A percentile compares a stretch with the other conserved stretches of the same genome.
Conservation (phyloP, 2,329 filamentous ascomycete genomes). For the Colletotrichum graminicola region DNA sequence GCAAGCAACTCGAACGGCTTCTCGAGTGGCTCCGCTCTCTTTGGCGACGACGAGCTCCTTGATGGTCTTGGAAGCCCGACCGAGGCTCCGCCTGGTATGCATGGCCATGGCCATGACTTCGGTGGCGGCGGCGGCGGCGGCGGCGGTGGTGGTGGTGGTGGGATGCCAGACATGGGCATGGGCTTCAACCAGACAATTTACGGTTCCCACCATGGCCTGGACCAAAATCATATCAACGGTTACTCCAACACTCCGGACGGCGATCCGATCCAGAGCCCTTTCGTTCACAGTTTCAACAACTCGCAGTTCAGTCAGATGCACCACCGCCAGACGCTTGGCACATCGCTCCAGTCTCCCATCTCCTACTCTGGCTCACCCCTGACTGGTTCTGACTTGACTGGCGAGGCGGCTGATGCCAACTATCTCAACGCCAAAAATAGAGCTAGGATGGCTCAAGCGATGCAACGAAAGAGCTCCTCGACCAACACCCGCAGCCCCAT, state of each 20-base stretch:
- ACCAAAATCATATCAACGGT: constrained; percentile 78
- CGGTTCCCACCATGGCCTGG: constrained; percentile 69
- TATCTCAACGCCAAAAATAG: constrained; percentile 71
- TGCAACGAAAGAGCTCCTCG: constrained; percentile 82
- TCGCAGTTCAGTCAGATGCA: constrained; percentile 80
- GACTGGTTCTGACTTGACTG: constrained; percentile 61
- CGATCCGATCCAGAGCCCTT: constrained; percentile 92
- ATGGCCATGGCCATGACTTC: constrained; percentile 68
- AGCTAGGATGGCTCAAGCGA: constrained; percentile 69
- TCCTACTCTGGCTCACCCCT: constrained; percentile 65
- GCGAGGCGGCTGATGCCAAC: constrained; percentile 62
- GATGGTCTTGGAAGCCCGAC: constrained; percentile 75
- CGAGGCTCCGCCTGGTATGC: constrained; percentile 64
- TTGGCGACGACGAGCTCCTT: constrained; percentile 89
- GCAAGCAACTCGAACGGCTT: constrained; percentile 77
- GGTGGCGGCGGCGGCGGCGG: constrained; percentile 34
- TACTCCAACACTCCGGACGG: constrained; percentile 95
- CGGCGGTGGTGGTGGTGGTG: constrained; percentile 46
- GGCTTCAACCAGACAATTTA: constrained; percentile 68
- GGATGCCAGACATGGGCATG: constrained; percentile 68
- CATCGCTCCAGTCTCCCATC: constrained; percentile 65
- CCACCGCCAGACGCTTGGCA: constrained; percentile 67
- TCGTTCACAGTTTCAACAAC: constrained; percentile 82
- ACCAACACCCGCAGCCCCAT: constrained; percentile 84
- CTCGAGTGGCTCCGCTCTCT: constrained; percentile 80